Evolutionary conservation across 2,329 filamentous ascomycete genomes (phyloP).

Genomic region (Aspergillus sp.): DNA sequence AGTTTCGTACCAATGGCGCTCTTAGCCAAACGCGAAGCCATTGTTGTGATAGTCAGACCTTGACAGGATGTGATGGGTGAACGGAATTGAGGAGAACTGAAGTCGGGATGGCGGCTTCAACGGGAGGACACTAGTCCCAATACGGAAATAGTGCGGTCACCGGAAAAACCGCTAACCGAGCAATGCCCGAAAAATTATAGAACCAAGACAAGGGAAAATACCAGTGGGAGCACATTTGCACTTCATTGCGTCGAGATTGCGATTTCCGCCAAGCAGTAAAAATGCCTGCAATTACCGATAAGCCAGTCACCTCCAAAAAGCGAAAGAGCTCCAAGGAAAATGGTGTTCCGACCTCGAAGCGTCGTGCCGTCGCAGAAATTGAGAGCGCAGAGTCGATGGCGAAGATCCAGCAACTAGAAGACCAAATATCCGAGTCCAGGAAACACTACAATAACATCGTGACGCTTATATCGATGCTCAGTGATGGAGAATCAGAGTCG

Average conservation of each 20-base stretch:
- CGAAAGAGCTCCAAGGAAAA: slow-evolving; percentile 39
- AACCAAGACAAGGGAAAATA: neutral
- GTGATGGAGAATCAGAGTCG: slow-evolving; percentile 50
- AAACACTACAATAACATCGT: slow-evolving; percentile 92
- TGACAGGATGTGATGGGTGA: slow-evolving; percentile 44
- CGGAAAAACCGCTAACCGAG: slow-evolving; percentile 37
- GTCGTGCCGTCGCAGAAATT: slow-evolving; percentile 48
- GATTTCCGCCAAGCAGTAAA: slow-evolving; percentile 26
- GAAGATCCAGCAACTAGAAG: slow-evolving; percentile 73
- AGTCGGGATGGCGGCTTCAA: slow-evolving; percentile 41
- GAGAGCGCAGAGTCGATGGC: slow-evolving; percentile 56
- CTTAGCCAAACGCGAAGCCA: slow-evolving; percentile 97
- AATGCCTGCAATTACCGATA: slow-evolving; percentile 30
- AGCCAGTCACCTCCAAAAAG: slow-evolving; percentile 36
- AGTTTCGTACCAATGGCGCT: slow-evolving; percentile 81
- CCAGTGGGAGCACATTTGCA: neutral
- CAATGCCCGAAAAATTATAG: slow-evolving; percentile 23
- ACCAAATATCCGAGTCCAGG: slow-evolving; percentile 78
- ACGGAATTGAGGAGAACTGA: slow-evolving; percentile 42
- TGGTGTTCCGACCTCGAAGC: slow-evolving; percentile 41
- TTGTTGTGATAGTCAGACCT: slow-evolving; percentile 67
- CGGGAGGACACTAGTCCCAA: slow-evolving; percentile 36
- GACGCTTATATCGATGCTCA: slow-evolving; percentile 63
- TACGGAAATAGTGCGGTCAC: slow-evolving; percentile 23
- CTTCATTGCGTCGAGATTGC: slow-evolving; percentile 2